Percentiles rank a stretch among this genome's conserved stretches.
These are phyloP conservation scores for Fusarium drepaniforme DNA, from an alignment of 2,329 filamentous ascomycete genomes.

Conservation along the genomic window DNA sequence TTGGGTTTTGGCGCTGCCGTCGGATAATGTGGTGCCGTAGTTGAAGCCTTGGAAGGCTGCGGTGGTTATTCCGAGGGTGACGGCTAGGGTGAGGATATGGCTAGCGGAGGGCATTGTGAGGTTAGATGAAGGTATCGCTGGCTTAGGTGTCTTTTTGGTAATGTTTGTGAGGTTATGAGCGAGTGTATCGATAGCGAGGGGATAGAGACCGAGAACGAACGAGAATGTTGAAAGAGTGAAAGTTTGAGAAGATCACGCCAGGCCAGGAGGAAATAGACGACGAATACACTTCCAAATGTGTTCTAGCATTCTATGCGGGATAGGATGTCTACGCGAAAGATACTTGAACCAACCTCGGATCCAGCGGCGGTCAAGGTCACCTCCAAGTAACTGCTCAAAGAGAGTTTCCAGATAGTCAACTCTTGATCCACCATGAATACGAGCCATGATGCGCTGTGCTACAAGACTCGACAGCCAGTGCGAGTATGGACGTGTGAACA, in stretches of 20 bases:
- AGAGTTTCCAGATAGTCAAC: background rate
- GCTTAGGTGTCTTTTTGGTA: background rate
- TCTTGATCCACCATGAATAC: background rate
- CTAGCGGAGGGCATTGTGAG: slow-evolving; percentile 49
- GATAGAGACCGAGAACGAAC: slow-evolving; percentile 1
- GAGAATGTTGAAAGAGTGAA: background rate
- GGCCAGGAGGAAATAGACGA: slow-evolving; percentile 11
- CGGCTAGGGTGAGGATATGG: slow-evolving; percentile 50
- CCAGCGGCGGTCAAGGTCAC: background rate
- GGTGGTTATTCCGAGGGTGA: slow-evolving; percentile 49
- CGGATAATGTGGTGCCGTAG: slow-evolving; percentile 74
- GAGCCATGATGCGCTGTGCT: background rate
- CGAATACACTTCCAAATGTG: slow-evolving; percentile 23
- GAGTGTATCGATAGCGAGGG: slow-evolving; percentile 23
- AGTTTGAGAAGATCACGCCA: slow-evolving; percentile 1
- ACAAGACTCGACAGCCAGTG: slow-evolving; percentile 23
- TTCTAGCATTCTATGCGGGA: slow-evolving; percentile 11
- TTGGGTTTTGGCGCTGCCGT: slow-evolving; percentile 70
- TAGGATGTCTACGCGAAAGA: background rate
- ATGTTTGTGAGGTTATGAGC: slow-evolving; percentile 16
- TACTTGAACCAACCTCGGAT: background rate
- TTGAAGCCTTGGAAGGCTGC: slow-evolving; percentile 76
- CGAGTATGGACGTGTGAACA: slow-evolving; percentile 4
- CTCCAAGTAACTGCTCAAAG: background rate
- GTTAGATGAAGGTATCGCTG: background rate